These are phyloP conservation scores for Serendipita sp. DNA, from an alignment of 768 basidiomycete genomes.

Conservation along the genomic window DNA sequence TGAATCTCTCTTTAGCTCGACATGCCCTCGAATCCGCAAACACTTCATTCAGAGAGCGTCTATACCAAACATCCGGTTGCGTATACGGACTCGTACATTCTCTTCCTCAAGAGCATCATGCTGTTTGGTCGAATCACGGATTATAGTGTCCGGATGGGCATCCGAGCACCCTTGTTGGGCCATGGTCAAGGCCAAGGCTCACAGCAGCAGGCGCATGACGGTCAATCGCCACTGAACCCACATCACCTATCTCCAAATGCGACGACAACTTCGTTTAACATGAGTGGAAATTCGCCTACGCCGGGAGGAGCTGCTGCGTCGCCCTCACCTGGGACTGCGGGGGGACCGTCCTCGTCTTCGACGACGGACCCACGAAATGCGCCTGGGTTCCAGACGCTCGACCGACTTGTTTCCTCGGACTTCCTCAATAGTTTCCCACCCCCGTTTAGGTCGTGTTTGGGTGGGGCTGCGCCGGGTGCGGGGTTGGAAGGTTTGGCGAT, in stretches of 20 bases:
- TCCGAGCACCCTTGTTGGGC: neutral
- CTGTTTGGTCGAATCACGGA: constrained; percentile 75
- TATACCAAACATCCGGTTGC: constrained; percentile 56
- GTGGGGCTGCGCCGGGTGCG: neutral
- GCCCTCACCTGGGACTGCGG: neutral
- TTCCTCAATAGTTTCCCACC: constrained; percentile 59
- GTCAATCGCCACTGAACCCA: neutral
- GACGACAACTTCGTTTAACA: neutral
- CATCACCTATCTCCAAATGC: neutral
- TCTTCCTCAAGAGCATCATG: constrained; percentile 73
- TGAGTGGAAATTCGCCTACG: neutral
- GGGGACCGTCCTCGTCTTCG: too few relatives aligned
- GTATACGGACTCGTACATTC: constrained; percentile 69
- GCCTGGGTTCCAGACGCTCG: constrained; percentile 53
- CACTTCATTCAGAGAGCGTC: constrained; percentile 43
- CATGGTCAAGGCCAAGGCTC: too few relatives aligned
- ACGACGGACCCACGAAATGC: constrained; percentile 20
- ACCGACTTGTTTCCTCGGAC: constrained; percentile 46
- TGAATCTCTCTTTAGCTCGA: constrained; percentile 27
- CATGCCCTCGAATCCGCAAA: constrained; percentile 61
- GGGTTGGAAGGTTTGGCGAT: constrained; percentile 35
- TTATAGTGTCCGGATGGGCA: constrained; percentile 51
- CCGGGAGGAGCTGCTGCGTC: neutral
- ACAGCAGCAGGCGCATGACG: neutral
- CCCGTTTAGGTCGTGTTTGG: constrained; percentile 11